Base-by-base conservation (phyloP, 2,329 filamentous ascomycete species). In the Dactylellina drechsleri region DNA sequence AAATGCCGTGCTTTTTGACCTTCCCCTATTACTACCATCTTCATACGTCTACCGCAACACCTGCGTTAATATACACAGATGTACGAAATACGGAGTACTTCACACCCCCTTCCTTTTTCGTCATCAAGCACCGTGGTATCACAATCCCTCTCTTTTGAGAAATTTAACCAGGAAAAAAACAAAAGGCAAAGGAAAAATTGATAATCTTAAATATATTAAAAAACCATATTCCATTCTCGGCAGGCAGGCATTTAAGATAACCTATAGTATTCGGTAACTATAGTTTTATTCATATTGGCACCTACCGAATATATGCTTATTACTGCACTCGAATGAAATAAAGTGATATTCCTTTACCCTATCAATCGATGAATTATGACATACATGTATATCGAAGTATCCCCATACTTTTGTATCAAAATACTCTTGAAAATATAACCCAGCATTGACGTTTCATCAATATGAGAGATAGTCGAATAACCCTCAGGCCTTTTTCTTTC, bases 21-120 rank as follows among this genome's bases (percentile, higher is more conserved):
- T 20, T 10, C 18, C 40, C 6, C 47, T 20, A 13, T 52, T 58
- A 53, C 64, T 54, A 45, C 56, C 52, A 60, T 67, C 36, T 67
- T 36, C 54, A 50, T 67, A 68, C 65, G 23, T 60, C 56, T 68
- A 61, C 58, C 65, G 65, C 58, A 68, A 53, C 65, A 68, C 65
- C 53, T 23, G 31, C 18, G 18, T n/a, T 40, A 23, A 36, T 23
- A 23, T 26, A 15, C 20, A 31, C 50, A 15, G 13, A 15, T n/a
- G 13, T 18, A 18, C 23, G 43, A n/a, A 47, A 10, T 6, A 47
- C 31, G 31, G 31, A 36, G 31, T 36, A 36, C 31, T n/a, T 52
- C n/a, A 52, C 20, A 52, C 53, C 53, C 23, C n/a, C 40, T 28
- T 40, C 18, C 40, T 10, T n/a, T 58, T 43, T 58, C 54, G 54